Conservation (phyloP, 768 basidiomycete species). For the Hygrophorus pudorinus region DNA sequence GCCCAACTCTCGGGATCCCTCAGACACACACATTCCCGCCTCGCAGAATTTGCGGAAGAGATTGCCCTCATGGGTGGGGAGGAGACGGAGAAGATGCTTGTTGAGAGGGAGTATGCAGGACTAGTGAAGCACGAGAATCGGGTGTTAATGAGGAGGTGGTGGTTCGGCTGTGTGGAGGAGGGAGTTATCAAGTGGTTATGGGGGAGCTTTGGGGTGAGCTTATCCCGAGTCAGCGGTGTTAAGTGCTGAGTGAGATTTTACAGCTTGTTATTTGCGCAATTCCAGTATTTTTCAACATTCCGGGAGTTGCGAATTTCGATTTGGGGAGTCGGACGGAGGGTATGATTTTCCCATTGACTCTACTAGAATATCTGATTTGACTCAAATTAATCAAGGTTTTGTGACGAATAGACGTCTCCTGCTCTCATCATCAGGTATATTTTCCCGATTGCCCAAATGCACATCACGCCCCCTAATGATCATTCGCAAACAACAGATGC, state of each 20-base stretch:
- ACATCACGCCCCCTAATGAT: conserved; percentile 2
- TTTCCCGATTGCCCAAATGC: not conserved
- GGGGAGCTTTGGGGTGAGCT: conserved; percentile 84
- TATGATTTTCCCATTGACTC: conserved; percentile 16
- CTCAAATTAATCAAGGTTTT: conserved; percentile 47
- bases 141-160: conserved; percentile 72
- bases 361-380: not conserved
- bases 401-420: conserved; percentile 91
- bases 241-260: conserved; percentile 5
- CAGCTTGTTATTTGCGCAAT: conserved; percentile 85
- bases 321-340: conserved; percentile 88
- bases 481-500: conserved; percentile 52
- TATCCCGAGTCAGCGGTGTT: not conserved
- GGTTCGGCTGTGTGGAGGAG: conserved; percentile 89
- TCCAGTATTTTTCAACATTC: conserved; percentile 84
- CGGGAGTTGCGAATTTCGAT: conserved; percentile 57
- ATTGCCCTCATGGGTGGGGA: conserved; percentile 85
- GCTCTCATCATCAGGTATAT: conserved; percentile 70
- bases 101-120: conserved; percentile 82
- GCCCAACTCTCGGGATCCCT: conserved; percentile 83
- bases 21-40: conserved; percentile 84
- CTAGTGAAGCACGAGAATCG: conserved; percentile 79
- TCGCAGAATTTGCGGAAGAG: conserved; percentile 84
- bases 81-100: conserved; percentile 79
- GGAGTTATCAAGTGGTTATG: conserved; percentile 95